phyloP scores from a whole-genome alignment of 106 monocot species.

The Triglochin maritima region DNA sequence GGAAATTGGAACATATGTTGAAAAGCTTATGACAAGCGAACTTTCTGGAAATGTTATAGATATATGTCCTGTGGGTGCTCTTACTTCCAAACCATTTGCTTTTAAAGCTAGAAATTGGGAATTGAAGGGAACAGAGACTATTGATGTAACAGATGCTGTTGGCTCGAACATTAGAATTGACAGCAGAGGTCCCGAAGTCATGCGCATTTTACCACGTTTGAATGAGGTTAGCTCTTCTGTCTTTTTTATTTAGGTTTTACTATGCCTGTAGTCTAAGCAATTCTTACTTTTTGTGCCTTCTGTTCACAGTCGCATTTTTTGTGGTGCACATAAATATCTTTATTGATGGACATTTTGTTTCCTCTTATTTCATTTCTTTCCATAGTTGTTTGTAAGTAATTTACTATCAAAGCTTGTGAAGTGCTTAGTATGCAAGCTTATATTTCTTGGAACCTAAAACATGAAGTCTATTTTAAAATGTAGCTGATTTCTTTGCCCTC shows the following conservation, averaged over 20 bases:
- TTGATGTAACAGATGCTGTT: conserved; percentile 99
- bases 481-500: neutral
- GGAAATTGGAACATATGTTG: conserved; percentile 99
- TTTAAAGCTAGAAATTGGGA: conserved; percentile 99
- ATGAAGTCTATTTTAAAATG: too few species aligned
- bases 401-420: neutral
- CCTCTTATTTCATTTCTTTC: neutral
- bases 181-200: conserved; percentile 97
- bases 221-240: conserved; percentile 62
- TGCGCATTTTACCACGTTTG: conserved; percentile 88
- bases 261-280: neutral
- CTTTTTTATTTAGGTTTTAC: neutral
- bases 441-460: neutral
- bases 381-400: neutral
- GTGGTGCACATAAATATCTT: neutral
- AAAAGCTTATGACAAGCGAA: conserved; percentile 99
- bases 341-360: conserved; percentile 1
- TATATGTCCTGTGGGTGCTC: conserved; percentile 97
- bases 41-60: conserved; percentile 99
- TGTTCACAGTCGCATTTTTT: neutral
- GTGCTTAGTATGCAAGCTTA: neutral
- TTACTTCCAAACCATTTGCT: conserved; percentile 98
- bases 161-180: conserved; percentile 98
- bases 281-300: neutral
- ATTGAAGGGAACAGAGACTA: conserved; percentile 88